Evolutionary conservation across 2,329 filamentous ascomycete species (phyloP), one percentile per base, ranked within the genome.

Genomic region (Microsporum audouinii): DNA sequence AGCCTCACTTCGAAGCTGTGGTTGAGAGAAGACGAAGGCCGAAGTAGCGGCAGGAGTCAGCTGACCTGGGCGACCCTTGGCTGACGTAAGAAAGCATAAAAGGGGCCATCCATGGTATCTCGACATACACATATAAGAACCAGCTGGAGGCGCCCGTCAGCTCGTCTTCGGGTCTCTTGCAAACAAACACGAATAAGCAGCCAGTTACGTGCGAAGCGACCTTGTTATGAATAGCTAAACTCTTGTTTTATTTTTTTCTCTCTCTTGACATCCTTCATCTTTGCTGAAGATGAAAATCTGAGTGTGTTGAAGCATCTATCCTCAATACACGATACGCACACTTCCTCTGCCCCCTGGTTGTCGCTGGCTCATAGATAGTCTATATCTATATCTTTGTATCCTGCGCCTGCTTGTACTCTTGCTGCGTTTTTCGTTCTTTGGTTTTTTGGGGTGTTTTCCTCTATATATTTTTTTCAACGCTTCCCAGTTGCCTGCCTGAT

Each of bases 361-460:
- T 39, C 33, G 29, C 27, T 5, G 34, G 27, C 17, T 57, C n/a
- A 47, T 47, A 45, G 41, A 45, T 45, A 47, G 23, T 47, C 57
- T 59, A 59, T 59, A 45, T 59, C 57, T 59, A 47, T 59, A 43
- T 8, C 17, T 45, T 43, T 59, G 41, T 59, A 43, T 53, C 31
- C 49, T 53, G 49, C 49, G 10, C 17, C 49, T 34, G 49, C 27
- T 29, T 53, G 49, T 39, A 38, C n/a, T 57, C 27, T 57, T 47
- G 7, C 23, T 47, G 17, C 23, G 39, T 57, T 61, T 43, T 45
- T 23, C n/a, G 7, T 45, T 45, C 10, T 38, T 39, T 39, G 5
- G 0, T 39, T 39, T 39, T 41, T 41, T 41, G 38, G 12, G 10
- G n/a, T 43, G 39, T 43, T n/a, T 43, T 17, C 39, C 5, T 43